Evolutionary conservation across 2,329 filamentous ascomycete species (phyloP).

Genomic region (Lachnellula suecica): DNA sequence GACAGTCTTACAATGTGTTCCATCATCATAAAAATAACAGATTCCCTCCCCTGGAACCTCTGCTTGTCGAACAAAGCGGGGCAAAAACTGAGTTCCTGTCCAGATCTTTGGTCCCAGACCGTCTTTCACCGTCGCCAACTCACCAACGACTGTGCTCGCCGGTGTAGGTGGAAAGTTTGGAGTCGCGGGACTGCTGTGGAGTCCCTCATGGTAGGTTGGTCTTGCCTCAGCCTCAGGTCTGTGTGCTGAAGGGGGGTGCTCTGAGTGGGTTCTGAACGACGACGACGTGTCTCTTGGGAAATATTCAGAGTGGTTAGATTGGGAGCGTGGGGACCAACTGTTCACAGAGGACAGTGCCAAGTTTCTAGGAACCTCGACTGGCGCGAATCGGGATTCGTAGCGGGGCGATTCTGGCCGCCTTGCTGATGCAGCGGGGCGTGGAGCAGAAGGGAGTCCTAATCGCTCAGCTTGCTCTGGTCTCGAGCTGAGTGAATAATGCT

Average conservation of each 20-base stretch:
- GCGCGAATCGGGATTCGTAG: slow-evolving; percentile 24
- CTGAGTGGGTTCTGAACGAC: slow-evolving; percentile 26
- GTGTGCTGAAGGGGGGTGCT: slow-evolving; percentile 17
- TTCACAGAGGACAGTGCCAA: slow-evolving; percentile 19
- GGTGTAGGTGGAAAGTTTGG: slow-evolving; percentile 27
- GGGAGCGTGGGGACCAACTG: slow-evolving; percentile 30
- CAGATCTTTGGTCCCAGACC: slow-evolving; percentile 66
- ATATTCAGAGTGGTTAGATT: slow-evolving; percentile 23
- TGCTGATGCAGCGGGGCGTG: slow-evolving; percentile 14
- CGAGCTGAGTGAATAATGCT: slow-evolving; percentile 22
- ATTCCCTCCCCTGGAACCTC: slow-evolving; percentile 76
- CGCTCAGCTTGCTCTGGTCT: slow-evolving; percentile 26
- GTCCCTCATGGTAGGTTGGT: slow-evolving; percentile 23
- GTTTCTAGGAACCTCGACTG: slow-evolving; percentile 14
- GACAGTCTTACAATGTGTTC: slow-evolving; percentile 75
- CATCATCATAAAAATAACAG: slow-evolving; percentile 86
- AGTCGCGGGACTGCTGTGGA: slow-evolving; percentile 16
- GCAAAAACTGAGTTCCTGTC: slow-evolving; percentile 66
- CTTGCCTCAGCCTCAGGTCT: slow-evolving; percentile 24
- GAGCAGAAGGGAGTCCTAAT: slow-evolving; percentile 25
- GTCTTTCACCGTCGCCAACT: slow-evolving; percentile 48
- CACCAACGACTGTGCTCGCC: slow-evolving; percentile 21
- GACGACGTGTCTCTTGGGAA: slow-evolving; percentile 32
- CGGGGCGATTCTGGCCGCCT: slow-evolving; percentile 29
- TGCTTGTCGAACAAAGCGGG: slow-evolving; percentile 61